Percentiles rank a stretch among this genome's conserved stretches.
Evolutionary conservation across 495 filamentous ascomycete species (phyloP).

Genomic region (Xylaria grammica): DNA sequence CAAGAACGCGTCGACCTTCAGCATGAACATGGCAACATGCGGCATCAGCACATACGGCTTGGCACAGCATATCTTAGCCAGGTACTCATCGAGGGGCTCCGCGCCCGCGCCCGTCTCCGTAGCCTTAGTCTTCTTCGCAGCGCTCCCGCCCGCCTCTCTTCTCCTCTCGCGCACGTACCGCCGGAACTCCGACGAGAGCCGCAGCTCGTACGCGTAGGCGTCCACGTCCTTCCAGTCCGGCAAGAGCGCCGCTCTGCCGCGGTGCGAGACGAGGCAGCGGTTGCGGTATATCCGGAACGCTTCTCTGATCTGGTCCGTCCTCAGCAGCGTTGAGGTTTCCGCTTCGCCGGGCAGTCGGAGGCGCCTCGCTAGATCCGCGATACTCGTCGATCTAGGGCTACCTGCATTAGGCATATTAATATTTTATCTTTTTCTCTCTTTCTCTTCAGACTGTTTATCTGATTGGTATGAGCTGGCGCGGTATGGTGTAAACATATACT

Average conservation of each 20-base stretch:
- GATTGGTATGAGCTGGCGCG: too few relatives aligned
- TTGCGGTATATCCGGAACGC: conserved; percentile 14
- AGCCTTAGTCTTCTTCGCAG: too few relatives aligned
- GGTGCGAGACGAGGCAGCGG: conserved; percentile 6
- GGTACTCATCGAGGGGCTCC: neutral
- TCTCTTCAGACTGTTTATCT: too few relatives aligned
- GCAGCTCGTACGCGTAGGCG: conserved; percentile 9
- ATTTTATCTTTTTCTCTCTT: neutral
- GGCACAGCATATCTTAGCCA: neutral
- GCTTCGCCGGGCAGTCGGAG: neutral
- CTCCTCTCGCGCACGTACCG: neutral
- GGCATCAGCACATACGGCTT: conserved; percentile 9
- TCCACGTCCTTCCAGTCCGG: conserved; percentile 16
- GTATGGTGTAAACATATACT: too few relatives aligned
- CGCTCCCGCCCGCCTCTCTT: neutral
- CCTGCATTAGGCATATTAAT: neutral
- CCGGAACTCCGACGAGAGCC: conserved; percentile 6
- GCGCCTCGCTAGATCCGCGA: neutral
- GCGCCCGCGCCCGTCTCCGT: conserved; percentile 1
- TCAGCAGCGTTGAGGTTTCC: neutral
- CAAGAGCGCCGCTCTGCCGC: neutral
- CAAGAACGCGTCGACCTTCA: neutral
- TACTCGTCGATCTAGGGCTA: neutral
- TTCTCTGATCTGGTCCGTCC: neutral
- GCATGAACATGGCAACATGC: conserved; percentile 7